These are phyloP conservation scores for Pyrenophora seminiperda DNA, from an alignment of 2,329 filamentous ascomycete genomes.

Conservation along the genomic window DNA sequence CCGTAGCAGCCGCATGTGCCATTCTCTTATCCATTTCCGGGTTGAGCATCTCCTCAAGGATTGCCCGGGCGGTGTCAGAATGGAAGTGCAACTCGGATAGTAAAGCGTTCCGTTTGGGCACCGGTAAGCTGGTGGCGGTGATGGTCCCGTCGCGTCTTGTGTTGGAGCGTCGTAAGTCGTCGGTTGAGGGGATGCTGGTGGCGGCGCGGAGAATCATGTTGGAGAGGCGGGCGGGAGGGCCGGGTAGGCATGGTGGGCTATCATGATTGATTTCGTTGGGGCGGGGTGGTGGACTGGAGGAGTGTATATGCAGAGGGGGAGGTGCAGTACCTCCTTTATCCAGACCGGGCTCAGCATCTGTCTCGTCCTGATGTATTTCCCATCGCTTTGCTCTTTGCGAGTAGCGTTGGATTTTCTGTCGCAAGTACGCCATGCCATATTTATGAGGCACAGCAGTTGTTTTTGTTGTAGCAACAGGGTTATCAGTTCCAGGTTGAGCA, in stretches of 20 bases:
- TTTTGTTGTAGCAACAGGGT: not conserved
- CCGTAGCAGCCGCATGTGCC: no score
- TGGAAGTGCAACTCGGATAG: conserved; percentile 4
- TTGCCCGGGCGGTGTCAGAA: conserved; percentile 2
- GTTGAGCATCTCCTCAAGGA: conserved; percentile 4
- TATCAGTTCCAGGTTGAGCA: not conserved
- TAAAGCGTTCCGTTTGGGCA: no score
- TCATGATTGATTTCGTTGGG: no score
- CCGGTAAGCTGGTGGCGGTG: not conserved
- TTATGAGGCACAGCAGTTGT: conserved; percentile 1
- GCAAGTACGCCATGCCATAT: conserved; percentile 1
- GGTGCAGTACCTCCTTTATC: no score
- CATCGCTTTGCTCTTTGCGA: not conserved
- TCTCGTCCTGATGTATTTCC: not conserved
- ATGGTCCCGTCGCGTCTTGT: not conserved
- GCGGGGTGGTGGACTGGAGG: no score
- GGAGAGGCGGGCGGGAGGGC: not conserved
- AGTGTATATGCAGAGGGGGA: no score
- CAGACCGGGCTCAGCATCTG: no score
- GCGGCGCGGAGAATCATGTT: conserved; percentile 1
- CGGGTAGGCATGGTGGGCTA: not conserved
- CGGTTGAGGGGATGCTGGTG: not conserved
- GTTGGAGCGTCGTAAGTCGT: no score
- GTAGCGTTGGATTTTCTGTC: not conserved
- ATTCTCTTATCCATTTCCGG: not conserved